Base-by-base conservation (phyloP, 257 asterid genomes). In the Gardenia jasminoides region DNA sequence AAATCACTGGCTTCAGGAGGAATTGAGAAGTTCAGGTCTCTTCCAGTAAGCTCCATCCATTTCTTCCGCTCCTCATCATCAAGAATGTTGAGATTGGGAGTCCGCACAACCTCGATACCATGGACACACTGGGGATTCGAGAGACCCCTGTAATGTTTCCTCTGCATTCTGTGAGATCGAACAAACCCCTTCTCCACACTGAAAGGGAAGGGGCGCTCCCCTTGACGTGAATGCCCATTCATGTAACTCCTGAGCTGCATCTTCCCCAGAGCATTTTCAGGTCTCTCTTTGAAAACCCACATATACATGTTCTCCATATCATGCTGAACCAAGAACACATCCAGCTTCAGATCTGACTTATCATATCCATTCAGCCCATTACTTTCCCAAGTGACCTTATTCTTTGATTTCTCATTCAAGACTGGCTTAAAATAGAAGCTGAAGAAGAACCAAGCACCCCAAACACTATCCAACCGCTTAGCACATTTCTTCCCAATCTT, bases 391-490 rank as follows among this genome's bases (percentile, higher is more conserved):
- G 81, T 48, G 47, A 73, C 74, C 76, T 81, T 87, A 43, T 68
- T 72, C 83, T 83, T 87, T 0, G 84, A 87, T 65, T 83, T 87
- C 61, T 87, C 90, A 67, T 79, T 87, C 83, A 87, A 62, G 67
- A 81, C 87, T 0, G 90, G 90, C 67, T 81, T 87, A 58, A 87
- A 87, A 80, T 87, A 87, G 80, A 83, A 87, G 22, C 58, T 83
- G 78, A 87, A 87, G 88, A 87, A 87, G 74, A 87, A 85, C 90
- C 90, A 87, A 65, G 90, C 88, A 12, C 90, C 90, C 90, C 90
- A 87, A 33, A 87, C 82, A 67, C 88, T 85, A 81, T 87, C 90
- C 67, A 83, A 83, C 67, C 90, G 77, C 75, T 87, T 87, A 33
- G 88, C 90, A 66, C 84, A 87, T 70, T 85, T 87, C 86, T 83